Evolutionary conservation across 2,329 filamentous ascomycete species (phyloP).

Genomic region (Trichoderma sp.): DNA sequence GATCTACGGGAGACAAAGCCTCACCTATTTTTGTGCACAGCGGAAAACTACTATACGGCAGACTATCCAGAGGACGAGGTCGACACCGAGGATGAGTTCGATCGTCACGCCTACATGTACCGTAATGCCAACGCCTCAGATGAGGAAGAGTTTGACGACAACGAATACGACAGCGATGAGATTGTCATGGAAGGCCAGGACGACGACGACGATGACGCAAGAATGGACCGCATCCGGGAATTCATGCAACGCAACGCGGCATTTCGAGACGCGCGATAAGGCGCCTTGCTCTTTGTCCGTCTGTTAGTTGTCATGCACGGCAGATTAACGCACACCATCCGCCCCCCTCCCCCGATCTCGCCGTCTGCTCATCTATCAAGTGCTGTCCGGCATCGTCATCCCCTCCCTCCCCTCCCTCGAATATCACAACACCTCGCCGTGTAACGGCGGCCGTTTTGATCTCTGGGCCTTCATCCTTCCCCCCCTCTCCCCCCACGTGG

Average conservation of each 20-base stretch:
- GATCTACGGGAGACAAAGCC: neutral
- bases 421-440: neutral
- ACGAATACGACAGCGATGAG: constrained; percentile 37
- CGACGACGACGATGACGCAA: constrained; percentile 37
- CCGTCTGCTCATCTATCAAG: neutral
- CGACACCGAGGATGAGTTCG: constrained; percentile 58
- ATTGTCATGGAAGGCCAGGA: constrained; percentile 36
- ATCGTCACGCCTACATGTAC: constrained; percentile 54
- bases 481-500: neutral
- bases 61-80: constrained; percentile 81
- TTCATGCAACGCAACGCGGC: constrained; percentile 37
- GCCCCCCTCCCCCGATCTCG: neutral
- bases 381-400: neutral
- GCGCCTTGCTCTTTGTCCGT: neutral
- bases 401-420: neutral
- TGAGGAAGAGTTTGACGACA: constrained; percentile 51
- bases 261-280: constrained; percentile 5
- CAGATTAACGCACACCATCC: neutral
- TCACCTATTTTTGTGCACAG: constrained; percentile 36
- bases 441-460: neutral
- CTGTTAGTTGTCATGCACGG: neutral
- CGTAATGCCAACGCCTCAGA: constrained; percentile 53
- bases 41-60: constrained; percentile 74
- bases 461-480: neutral
- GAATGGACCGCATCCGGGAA: constrained; percentile 39